Base-by-base conservation (phyloP, 2,329 filamentous ascomycete species). In the Calonectria crousiana region DNA sequence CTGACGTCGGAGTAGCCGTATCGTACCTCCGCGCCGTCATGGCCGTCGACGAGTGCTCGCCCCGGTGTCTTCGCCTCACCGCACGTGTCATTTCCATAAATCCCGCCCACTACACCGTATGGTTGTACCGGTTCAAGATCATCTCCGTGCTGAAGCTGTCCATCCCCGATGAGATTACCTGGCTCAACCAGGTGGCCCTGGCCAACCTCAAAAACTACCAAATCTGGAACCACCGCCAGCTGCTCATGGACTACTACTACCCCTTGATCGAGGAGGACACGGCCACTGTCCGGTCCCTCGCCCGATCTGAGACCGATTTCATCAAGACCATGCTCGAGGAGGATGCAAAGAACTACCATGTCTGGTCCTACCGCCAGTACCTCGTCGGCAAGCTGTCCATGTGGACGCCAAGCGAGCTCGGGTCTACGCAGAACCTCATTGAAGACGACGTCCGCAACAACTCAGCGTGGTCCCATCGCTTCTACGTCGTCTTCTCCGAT, bases 321-420 rank as follows among this genome's bases (percentile, higher is more conserved):
- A 90, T 98, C 74, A 90, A 89, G 73, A 85, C 89, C 60, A 98
- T 99, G 91, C 93, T 99, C 69, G 90, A 89, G 51, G 90, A 94
- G 79, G 97, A 99, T 83, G 92, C 94, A 65, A 99, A 99, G 87
- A 99, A 99, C 87, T 98, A 99, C 84, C 97, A 99, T 83, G 97
- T 98, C 62, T 99, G 97, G 97, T 95, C 93, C 70, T 99, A 98
- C 87, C 90, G 97, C 73, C 95, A 98, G 83, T 92, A 91, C 81
- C 84, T 93, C 26, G 90, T 92, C 51, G 86, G 87, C 67, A 92
- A 91, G 81, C 85, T 94, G 89, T 93, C 92, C 83, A 93, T 86
- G 88, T 98, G 84, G 89, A 91, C 77, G 87, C 92, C 94, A 84
- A 88, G 89, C 62, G 92, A 99, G 88, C 87, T 97, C 26, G 85